These are phyloP conservation scores for Phytopythium helicoides DNA, from an alignment of 352 stramenopile genomes.

Conservation along the genomic window DNA sequence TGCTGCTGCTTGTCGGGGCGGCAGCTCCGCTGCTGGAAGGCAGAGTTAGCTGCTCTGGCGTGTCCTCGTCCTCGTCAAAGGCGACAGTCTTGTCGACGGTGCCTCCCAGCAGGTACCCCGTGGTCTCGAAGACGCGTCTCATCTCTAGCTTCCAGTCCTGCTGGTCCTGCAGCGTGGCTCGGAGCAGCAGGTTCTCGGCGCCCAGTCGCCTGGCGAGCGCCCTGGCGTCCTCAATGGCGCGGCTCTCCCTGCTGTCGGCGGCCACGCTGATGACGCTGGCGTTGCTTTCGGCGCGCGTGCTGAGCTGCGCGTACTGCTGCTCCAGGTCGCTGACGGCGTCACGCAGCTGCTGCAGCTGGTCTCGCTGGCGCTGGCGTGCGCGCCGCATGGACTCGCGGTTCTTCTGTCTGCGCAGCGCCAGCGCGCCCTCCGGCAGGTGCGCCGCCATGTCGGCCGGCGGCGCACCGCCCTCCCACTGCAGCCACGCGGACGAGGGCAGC, in stretches of 20 bases:
- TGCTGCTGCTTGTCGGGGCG: too few relatives aligned
- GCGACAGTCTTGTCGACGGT: constrained; percentile 14
- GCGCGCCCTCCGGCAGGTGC: constrained; percentile 27
- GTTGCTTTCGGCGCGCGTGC: constrained; percentile 4
- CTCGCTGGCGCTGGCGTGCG: constrained; percentile 42
- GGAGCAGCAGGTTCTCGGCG: constrained; percentile 50
- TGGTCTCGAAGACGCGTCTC: constrained; percentile 49
- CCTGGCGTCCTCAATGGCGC: constrained; percentile 22
- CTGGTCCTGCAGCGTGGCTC: constrained; percentile 43
- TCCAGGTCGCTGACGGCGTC: constrained; percentile 38
- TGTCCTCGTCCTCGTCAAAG: constrained; percentile 6
- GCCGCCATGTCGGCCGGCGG: constrained; percentile 28
- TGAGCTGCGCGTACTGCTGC: constrained; percentile 36
- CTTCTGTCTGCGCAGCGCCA: constrained; percentile 42
- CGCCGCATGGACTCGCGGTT: constrained; percentile 63
- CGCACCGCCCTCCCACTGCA: constrained; percentile 32
- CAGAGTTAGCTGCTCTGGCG: background rate
- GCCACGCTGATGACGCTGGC: too few relatives aligned
- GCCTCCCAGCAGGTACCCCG: constrained; percentile 16
- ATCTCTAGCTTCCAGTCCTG: constrained; percentile 44
- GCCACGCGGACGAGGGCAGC: constrained; percentile 35
- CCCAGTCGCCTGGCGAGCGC: constrained; percentile 38
- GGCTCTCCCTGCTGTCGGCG: constrained; percentile 1
- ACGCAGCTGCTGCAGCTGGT: constrained; percentile 39
- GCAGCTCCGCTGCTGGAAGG: background rate